A percentile compares a stretch with the other conserved stretches of the same genome.
phyloP scores from a whole-genome alignment of 495 filamentous ascomycete species.

The Penicillium taxi region DNA sequence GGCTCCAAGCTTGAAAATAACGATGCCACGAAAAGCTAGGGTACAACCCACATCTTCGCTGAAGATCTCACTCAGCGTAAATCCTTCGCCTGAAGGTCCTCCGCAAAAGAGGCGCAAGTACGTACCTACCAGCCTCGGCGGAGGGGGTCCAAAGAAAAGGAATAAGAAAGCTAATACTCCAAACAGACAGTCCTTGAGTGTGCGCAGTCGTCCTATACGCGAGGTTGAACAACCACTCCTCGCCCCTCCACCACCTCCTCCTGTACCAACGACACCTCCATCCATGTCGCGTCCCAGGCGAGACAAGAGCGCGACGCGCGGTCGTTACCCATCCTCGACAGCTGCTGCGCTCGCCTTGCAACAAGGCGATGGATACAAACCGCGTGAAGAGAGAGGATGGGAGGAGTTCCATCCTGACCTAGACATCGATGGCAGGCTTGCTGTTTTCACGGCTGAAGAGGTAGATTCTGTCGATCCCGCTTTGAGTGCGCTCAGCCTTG shows the following conservation, averaged over 20 bases:
- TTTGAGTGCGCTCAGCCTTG: constrained; percentile 18
- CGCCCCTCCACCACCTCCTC: constrained; percentile 31
- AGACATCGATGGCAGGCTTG: constrained; percentile 72
- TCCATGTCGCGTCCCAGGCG: constrained; percentile 42
- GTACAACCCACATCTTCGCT: constrained; percentile 27
- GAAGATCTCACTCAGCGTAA: constrained; percentile 28
- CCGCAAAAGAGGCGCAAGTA: constrained; percentile 53
- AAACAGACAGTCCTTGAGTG: constrained; percentile 20
- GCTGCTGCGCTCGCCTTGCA: constrained; percentile 77
- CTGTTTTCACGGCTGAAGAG: constrained; percentile 71
- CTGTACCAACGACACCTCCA: constrained; percentile 36
- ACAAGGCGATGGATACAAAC: constrained; percentile 92
- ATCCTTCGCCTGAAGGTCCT: constrained; percentile 35
- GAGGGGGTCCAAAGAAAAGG: constrained; percentile 48
- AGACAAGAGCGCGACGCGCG: constrained; percentile 43
- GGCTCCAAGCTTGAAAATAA: constrained; percentile 7
- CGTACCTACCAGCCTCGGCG: constrained; percentile 72
- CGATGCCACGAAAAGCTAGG: constrained; percentile 18
- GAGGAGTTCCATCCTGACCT: constrained; percentile 95
- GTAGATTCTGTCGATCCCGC: constrained; percentile 59
- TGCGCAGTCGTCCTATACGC: constrained; percentile 22
- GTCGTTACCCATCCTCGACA: constrained; percentile 68
- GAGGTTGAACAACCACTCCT: constrained; percentile 20
- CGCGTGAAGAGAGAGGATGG: constrained; percentile 91
- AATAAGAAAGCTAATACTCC: constrained; percentile 12